Conservation (phyloP, 805 yeast species). For the Yamadazyma phyllophila region DNA sequence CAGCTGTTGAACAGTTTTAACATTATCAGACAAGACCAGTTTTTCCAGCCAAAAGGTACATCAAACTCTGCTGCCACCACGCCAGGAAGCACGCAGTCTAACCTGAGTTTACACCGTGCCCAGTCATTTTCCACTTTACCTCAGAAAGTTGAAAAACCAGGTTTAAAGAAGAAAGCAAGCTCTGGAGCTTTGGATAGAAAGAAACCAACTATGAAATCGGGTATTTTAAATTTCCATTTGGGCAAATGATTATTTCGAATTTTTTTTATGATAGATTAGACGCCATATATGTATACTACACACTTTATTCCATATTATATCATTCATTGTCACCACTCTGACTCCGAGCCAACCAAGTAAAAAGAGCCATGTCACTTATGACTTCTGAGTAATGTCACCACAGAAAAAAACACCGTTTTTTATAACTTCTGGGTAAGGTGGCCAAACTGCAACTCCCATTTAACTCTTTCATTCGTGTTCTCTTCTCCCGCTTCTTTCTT, state of each 20-base stretch:
- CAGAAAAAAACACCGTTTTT: too few species aligned
- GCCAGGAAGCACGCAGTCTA: neutral
- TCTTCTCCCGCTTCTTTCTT: too few species aligned
- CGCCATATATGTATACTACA: too few species aligned
- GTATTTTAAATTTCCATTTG: slow-evolving; percentile 20
- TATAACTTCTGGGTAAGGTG: too few species aligned
- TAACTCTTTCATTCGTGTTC: too few species aligned
- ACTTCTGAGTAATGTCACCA: too few species aligned
- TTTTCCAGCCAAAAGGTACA: neutral
- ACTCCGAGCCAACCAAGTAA: too few species aligned
- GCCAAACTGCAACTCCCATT: too few species aligned
- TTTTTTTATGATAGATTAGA: neutral
- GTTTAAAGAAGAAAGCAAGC: slow-evolving; percentile 1
- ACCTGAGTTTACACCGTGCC: neutral
- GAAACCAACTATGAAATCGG: slow-evolving; percentile 25
- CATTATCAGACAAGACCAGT: slow-evolving; percentile 4
- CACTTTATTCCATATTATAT: too few species aligned
- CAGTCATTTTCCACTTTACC: neutral
- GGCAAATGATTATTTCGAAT: slow-evolving; percentile 14
- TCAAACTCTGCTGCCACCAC: neutral
- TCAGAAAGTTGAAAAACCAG: slow-evolving; percentile 3
- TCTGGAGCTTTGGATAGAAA: neutral
- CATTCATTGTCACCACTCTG: too few species aligned
- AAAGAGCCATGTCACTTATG: too few species aligned
- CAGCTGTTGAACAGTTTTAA: slow-evolving; percentile 1